Conservation (phyloP, 345 rosid species). For the Firmiana major region DNA sequence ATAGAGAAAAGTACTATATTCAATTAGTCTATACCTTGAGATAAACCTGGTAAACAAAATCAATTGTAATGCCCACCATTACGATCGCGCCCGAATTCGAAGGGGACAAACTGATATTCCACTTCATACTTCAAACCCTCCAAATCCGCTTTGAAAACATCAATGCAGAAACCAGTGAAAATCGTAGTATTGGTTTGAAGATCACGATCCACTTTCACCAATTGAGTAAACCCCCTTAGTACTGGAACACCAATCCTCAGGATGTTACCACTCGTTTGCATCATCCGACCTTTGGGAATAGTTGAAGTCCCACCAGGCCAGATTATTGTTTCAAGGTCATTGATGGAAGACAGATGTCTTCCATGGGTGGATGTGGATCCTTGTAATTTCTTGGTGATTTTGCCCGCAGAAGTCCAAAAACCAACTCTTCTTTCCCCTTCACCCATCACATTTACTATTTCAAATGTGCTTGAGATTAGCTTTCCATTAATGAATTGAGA, state of each 20-base stretch:
- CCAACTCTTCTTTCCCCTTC: constrained; percentile 28
- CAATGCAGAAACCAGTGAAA: constrained; percentile 32
- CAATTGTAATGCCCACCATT: constrained; percentile 6
- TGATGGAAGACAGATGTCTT: neutral
- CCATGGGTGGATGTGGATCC: neutral
- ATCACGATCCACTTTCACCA: constrained; percentile 17
- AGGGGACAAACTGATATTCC: constrained; percentile 23
- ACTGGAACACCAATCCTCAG: constrained; percentile 33
- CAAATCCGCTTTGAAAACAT: constrained; percentile 32
- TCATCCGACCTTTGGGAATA: constrained; percentile 13
- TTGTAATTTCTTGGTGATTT: constrained; percentile 8
- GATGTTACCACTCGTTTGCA: neutral
- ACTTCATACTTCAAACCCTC: constrained; percentile 18
- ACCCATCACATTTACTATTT: constrained; percentile 35
- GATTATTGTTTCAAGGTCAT: neutral
- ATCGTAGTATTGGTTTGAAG: neutral
- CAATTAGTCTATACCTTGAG: constrained; percentile 20
- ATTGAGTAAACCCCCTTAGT: constrained; percentile 23
- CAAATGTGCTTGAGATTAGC: constrained; percentile 23
- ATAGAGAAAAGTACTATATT: too few relatives aligned
- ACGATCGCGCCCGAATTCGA: neutral
- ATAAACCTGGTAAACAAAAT: constrained; percentile 28
- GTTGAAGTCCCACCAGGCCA: constrained; percentile 36
- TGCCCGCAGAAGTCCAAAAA: constrained; percentile 22
- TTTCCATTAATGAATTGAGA: constrained; percentile 13